A percentile compares a stretch with the other conserved stretches of the same genome.
phyloP scores from a whole-genome alignment of 2,329 filamentous ascomycete species.

The Corinectria fuckeliana region DNA sequence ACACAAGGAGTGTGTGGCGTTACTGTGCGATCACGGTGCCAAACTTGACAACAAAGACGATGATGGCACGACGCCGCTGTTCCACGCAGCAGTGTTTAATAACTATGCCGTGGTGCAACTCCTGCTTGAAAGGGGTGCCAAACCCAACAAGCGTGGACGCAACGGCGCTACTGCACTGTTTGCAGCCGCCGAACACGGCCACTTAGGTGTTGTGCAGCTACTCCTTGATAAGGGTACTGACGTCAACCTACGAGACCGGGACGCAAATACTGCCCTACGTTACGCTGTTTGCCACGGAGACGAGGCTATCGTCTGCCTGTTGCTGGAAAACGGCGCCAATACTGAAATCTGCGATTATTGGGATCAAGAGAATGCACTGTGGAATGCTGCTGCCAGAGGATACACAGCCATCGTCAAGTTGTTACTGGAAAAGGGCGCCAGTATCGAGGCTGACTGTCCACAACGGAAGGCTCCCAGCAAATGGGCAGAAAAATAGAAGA shows the following conservation, averaged over 20 bases:
- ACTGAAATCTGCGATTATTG: background rate
- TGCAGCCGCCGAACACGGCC: no score
- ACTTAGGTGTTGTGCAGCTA: no score
- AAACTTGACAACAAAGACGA: background rate
- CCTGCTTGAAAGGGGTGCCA: background rate
- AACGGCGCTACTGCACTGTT: no score
- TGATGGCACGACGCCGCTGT: background rate
- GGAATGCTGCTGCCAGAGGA: background rate
- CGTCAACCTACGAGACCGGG: background rate
- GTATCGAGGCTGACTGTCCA: background rate
- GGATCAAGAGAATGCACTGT: no score
- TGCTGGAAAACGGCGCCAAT: background rate
- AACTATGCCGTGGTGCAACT: background rate
- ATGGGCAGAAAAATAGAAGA: no score
- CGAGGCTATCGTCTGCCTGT: background rate
- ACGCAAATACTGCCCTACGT: background rate
- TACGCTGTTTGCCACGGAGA: no score
- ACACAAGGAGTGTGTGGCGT: background rate
- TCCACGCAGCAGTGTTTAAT: rapidly evolving
- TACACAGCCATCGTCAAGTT: background rate
- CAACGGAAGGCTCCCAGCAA: no score
- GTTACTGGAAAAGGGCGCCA: background rate
- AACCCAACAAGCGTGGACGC: background rate
- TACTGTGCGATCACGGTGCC: background rate
- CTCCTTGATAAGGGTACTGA: background rate